Evolutionary conservation across 2,329 filamentous ascomycete genomes (phyloP), one percentile per base, ranked within the genome.

Genomic region (Fonsecaea monophora): DNA sequence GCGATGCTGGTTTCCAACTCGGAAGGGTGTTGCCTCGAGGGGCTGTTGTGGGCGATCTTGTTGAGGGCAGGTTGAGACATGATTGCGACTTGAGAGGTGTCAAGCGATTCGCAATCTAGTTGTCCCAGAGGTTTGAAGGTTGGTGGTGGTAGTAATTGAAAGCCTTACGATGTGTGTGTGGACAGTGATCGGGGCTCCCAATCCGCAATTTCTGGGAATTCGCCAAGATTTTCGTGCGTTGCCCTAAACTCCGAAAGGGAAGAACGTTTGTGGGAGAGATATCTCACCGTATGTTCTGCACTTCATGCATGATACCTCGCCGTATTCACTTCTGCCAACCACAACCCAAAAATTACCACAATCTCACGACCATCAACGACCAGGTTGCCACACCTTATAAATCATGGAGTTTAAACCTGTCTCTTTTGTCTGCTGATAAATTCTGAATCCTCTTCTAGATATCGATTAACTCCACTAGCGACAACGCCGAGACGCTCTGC

Each of bases 21-120:
- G 76, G 92, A 96, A 77, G 95, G 95, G 85, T 90, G 96, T 83
- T 91, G 88, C 87, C 92, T 89, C 85, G 94, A 97, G 77, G 94
- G 91, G 90, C 92, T 96, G 90, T 95, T 97, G 82, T 89, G 83
- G 82, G 94, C 93, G 84, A 98, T 98, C 92, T 98, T 98, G 91
- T 97, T 97, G 82, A 95, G 85, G 81, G 92, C 87, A 62, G 70
- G 70, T 67, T 72, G 70, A 83, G 91, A 85, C 87, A 89, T 89
- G 79, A 78, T 87, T 83, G 82, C 82, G 68, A 72, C 62, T 64
- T 62, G 60, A 63, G 53, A 12, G 34, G 58, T 59, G 58, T 18
- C 53, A 63, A 65, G 40, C 59, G 48, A 25, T 62, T 64, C 48
- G 62, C 62, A 68, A 68, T 63, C 63, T 55, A 18, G 48, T 42